Conservation (phyloP, 2,329 filamentous ascomycete species). For the Pyricularia grisea region DNA sequence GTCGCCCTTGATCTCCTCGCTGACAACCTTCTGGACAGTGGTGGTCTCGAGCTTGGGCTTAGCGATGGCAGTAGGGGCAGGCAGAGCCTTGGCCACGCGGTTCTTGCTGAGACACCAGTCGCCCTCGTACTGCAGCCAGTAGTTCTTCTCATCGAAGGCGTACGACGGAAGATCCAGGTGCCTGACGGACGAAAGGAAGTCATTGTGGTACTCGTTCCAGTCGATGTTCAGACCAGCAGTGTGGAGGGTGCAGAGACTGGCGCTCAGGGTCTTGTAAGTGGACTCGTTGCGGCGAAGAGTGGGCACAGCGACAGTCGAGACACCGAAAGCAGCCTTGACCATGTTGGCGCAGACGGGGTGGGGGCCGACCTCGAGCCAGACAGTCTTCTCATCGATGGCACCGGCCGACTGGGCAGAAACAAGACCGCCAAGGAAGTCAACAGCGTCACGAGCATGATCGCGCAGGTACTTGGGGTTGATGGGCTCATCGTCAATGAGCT, state of each 20-base stretch:
- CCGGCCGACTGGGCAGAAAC: slow-evolving; percentile 47
- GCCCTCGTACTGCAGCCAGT: slow-evolving; percentile 55
- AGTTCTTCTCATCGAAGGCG: slow-evolving; percentile 63
- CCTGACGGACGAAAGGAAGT: slow-evolving; percentile 27
- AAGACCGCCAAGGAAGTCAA: slow-evolving; percentile 59
- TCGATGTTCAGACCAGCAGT: slow-evolving; percentile 52
- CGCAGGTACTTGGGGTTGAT: slow-evolving; percentile 55
- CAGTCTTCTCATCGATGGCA: slow-evolving; percentile 54
- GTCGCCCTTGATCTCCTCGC: slow-evolving; percentile 52
- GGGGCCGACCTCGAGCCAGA: slow-evolving; percentile 67
- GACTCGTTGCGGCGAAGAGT: slow-evolving; percentile 54
- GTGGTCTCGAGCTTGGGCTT: slow-evolving; percentile 53
- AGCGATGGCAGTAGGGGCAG: slow-evolving; percentile 21
- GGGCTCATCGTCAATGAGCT: slow-evolving; percentile 47
- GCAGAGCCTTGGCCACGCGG: slow-evolving; percentile 31
- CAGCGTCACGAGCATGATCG: slow-evolving; percentile 56
- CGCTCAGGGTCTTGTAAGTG: slow-evolving; percentile 53
- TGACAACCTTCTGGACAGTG: slow-evolving; percentile 54
- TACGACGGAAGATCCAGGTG: slow-evolving; percentile 60
- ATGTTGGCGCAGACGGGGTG: slow-evolving; percentile 61
- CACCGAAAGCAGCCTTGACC: slow-evolving; percentile 54
- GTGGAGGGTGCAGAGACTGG: slow-evolving; percentile 49
- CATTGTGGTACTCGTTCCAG: slow-evolving; percentile 61
- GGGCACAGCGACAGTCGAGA: slow-evolving; percentile 42
- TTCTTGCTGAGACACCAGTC: slow-evolving; percentile 68